Evolutionary conservation across 805 yeast genomes (phyloP).

Genomic region (Candida easanensis): DNA sequence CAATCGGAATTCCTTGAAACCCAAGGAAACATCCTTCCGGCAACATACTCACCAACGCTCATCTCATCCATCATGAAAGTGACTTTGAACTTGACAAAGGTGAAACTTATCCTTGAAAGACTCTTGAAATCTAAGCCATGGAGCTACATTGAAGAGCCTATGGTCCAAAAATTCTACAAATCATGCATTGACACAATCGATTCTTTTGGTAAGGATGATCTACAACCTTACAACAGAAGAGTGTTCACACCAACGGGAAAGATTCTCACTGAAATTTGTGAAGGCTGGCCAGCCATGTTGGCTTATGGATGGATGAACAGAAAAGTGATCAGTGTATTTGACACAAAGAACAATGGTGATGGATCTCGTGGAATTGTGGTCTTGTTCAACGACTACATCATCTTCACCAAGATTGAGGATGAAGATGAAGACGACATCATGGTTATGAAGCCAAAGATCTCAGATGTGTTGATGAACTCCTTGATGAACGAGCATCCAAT

Average conservation of each 20-base stretch:
- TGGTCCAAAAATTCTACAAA: constrained; percentile 40
- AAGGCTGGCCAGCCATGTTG: constrained; percentile 82
- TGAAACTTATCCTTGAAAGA: constrained; percentile 67
- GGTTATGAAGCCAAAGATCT: constrained; percentile 48
- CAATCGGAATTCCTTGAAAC: constrained; percentile 41
- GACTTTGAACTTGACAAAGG: constrained; percentile 65
- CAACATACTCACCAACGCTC: constrained; percentile 45
- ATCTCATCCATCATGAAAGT: constrained; percentile 64
- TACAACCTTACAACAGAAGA: constrained; percentile 54
- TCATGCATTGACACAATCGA: constrained; percentile 66
- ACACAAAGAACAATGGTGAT: constrained; percentile 36
- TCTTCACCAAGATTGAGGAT: constrained; percentile 52
- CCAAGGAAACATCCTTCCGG: constrained; percentile 30
- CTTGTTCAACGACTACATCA: constrained; percentile 75
- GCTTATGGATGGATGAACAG: constrained; percentile 88
- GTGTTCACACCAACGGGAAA: constrained; percentile 92
- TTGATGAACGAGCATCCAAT: constrained; percentile 82
- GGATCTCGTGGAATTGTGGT: constrained; percentile 54
- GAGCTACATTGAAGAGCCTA: constrained; percentile 29
- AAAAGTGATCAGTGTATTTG: constrained; percentile 76
- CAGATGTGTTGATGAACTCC: constrained; percentile 88
- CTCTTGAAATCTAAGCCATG: constrained; percentile 49
- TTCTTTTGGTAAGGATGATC: constrained; percentile 67
- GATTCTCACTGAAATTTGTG: constrained; percentile 77
- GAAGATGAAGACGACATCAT: constrained; percentile 23